Conservation (phyloP, 768 basidiomycete genomes). For the Pleurotus platypus region DNA sequence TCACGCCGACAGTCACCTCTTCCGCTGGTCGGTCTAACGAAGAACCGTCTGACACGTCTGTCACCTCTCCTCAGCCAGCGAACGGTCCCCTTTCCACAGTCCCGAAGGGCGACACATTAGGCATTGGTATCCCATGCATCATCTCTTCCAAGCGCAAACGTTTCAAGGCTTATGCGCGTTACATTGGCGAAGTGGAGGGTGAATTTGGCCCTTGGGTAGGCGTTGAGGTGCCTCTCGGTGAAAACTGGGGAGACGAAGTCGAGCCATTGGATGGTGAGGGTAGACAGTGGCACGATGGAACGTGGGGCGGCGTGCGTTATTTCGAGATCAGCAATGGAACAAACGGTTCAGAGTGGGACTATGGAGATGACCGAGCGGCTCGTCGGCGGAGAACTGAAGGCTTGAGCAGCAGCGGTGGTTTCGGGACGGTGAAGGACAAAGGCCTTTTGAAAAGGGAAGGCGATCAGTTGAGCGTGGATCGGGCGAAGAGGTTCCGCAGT, state of each 20-base stretch:
- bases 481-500: slow-evolving; percentile 67
- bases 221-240: slow-evolving; percentile 78
- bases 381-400: slow-evolving; percentile 43
- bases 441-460: slow-evolving; percentile 37
- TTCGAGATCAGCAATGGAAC: slow-evolving; percentile 62
- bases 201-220: slow-evolving; percentile 87
- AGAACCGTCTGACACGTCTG: slow-evolving; percentile 19
- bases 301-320: slow-evolving; percentile 77
- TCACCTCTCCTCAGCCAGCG: slow-evolving; percentile 4
- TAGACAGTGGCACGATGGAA: slow-evolving; percentile 86
- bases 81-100: slow-evolving; percentile 14
- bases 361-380: slow-evolving; percentile 45
- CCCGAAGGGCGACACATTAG: slow-evolving; percentile 68
- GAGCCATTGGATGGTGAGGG: slow-evolving; percentile 31
- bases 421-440: slow-evolving; percentile 20
- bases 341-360: slow-evolving; percentile 60
- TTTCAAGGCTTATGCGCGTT: slow-evolving; percentile 83
- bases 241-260: slow-evolving; percentile 39
- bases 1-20: slow-evolving; percentile 21
- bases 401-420: slow-evolving; percentile 23
- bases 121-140: slow-evolving; percentile 89
- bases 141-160: slow-evolving; percentile 79
- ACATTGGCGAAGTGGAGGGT: slow-evolving; percentile 84
- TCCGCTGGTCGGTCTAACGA: slow-evolving; percentile 10
- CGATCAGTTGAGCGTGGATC: slow-evolving; percentile 45